These are phyloP conservation scores for Fusarium subtropicale DNA, from an alignment of 2,329 filamentous ascomycete species.

Conservation along the genomic window DNA sequence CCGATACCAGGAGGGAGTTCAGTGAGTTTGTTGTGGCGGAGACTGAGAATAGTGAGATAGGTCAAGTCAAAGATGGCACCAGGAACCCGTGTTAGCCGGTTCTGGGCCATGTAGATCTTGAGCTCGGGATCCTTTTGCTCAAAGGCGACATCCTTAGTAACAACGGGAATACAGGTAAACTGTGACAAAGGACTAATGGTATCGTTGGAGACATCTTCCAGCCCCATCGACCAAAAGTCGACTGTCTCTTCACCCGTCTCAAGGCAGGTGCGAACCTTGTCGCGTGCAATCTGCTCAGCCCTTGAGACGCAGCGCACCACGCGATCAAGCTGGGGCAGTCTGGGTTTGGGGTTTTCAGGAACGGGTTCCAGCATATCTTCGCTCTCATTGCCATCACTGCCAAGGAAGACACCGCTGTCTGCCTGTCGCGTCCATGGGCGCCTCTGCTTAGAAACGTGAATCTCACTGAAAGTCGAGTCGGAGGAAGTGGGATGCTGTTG, in stretches of 20 bases:
- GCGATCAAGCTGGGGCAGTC: slow-evolving; percentile 54
- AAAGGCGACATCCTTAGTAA: slow-evolving; percentile 69
- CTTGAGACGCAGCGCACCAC: slow-evolving; percentile 50
- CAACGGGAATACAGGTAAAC: slow-evolving; percentile 65
- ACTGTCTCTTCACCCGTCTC: slow-evolving; percentile 70
- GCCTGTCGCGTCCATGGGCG: slow-evolving; percentile 68
- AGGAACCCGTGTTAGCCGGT: slow-evolving; percentile 67
- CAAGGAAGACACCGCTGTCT: slow-evolving; percentile 78
- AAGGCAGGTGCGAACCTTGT: slow-evolving; percentile 63
- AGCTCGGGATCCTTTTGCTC: slow-evolving; percentile 68
- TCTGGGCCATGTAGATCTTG: slow-evolving; percentile 71
- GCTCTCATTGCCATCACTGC: slow-evolving; percentile 66
- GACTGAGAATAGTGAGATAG: slow-evolving; percentile 71
- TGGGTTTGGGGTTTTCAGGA: slow-evolving; percentile 50
- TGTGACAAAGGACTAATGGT: slow-evolving; percentile 68
- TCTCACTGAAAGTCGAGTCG: slow-evolving; percentile 60
- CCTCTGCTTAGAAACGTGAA: slow-evolving; percentile 56
- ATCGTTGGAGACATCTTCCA: slow-evolving; percentile 66
- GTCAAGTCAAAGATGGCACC: slow-evolving; percentile 70
- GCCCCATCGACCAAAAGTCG: slow-evolving; percentile 69
- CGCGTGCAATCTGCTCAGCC: slow-evolving; percentile 59
- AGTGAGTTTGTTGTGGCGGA: slow-evolving; percentile 71
- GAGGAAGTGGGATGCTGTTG: slow-evolving; percentile 66
- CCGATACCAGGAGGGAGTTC: slow-evolving; percentile 71
- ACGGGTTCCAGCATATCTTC: slow-evolving; percentile 54